Conservation (phyloP, 2,329 filamentous ascomycete species). For the Ceratocystis huliohia region DNA sequence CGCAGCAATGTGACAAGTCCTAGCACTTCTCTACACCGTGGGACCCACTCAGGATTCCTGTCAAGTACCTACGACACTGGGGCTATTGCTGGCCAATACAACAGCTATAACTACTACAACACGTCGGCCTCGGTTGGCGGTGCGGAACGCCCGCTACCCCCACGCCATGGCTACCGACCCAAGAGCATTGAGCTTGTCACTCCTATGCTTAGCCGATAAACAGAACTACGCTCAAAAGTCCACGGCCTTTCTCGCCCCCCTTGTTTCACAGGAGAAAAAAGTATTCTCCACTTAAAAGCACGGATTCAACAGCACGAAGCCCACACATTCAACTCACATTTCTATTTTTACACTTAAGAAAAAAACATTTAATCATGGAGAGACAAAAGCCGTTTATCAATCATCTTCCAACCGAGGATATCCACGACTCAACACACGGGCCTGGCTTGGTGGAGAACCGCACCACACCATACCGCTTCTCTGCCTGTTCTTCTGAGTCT, state of each 20-base stretch:
- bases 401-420: not conserved
- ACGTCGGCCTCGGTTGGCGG: conserved; percentile 25
- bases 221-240: not conserved
- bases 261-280: not conserved
- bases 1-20: conserved; percentile 41
- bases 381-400: not conserved
- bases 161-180: conserved; percentile 43
- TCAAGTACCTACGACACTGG: conserved; percentile 41
- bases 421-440: not conserved
- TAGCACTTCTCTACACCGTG: conserved; percentile 39
- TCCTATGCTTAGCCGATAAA: conserved; percentile 41
- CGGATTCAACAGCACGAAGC: conserved; percentile 18
- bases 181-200: conserved; percentile 53
- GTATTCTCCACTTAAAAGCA: conserved; percentile 10
- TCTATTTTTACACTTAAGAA: conserved; percentile 6
- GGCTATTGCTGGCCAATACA: conserved; percentile 31
- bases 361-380: conserved; percentile 6
- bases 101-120: conserved; percentile 22
- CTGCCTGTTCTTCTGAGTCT: not conserved
- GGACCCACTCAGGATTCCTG: conserved; percentile 32
- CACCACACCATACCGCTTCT: not conserved
- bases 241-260: not conserved
- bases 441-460: not conserved
- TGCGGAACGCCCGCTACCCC: conserved; percentile 45
- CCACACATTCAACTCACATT: conserved; percentile 2